These are phyloP conservation scores for Rhizopus delemar DNA, from an alignment of 371 early-diverging fungal genomes.

Conservation along the genomic window DNA sequence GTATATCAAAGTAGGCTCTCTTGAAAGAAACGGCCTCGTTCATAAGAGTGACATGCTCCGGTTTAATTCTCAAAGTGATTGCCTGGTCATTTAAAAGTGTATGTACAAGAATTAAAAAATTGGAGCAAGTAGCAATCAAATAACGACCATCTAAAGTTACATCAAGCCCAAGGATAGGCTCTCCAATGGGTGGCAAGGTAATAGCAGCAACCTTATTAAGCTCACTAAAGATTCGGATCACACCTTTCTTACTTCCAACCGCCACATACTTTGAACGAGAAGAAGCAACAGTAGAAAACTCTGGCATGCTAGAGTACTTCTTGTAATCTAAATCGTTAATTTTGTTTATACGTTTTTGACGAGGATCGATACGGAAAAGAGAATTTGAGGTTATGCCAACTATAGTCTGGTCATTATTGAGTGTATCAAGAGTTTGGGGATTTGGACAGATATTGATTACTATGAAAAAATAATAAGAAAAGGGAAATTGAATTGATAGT, in stretches of 20 bases:
- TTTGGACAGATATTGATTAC: slow-evolving; percentile 72
- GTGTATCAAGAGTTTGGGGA: slow-evolving; percentile 60
- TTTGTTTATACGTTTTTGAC: slow-evolving; percentile 64
- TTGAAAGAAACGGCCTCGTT: slow-evolving; percentile 77
- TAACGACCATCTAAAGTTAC: slow-evolving; percentile 87
- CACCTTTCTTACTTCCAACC: slow-evolving; percentile 86
- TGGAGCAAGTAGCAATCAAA: slow-evolving; percentile 88
- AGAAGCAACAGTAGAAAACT: slow-evolving; percentile 78
- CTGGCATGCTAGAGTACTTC: slow-evolving; percentile 65
- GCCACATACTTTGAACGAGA: slow-evolving; percentile 83
- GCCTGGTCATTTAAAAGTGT: slow-evolving; percentile 57
- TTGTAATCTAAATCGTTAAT: slow-evolving; percentile 65
- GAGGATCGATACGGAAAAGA: slow-evolving; percentile 91
- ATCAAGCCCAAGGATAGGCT: slow-evolving; percentile 87
- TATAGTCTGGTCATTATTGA: slow-evolving; percentile 37
- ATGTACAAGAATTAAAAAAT: slow-evolving; percentile 82
- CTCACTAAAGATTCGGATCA: slow-evolving; percentile 83
- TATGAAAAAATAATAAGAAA: neutral
- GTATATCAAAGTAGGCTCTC: slow-evolving; percentile 88
- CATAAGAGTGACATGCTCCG: slow-evolving; percentile 90
- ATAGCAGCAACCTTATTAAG: slow-evolving; percentile 88
- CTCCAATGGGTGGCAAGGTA: slow-evolving; percentile 85
- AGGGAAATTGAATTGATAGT: neutral
- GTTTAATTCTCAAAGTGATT: slow-evolving; percentile 79
- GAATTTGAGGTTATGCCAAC: slow-evolving; percentile 58